These are phyloP conservation scores for Mycena latifolia DNA, from an alignment of 768 basidiomycete genomes.

Conservation along the genomic window DNA sequence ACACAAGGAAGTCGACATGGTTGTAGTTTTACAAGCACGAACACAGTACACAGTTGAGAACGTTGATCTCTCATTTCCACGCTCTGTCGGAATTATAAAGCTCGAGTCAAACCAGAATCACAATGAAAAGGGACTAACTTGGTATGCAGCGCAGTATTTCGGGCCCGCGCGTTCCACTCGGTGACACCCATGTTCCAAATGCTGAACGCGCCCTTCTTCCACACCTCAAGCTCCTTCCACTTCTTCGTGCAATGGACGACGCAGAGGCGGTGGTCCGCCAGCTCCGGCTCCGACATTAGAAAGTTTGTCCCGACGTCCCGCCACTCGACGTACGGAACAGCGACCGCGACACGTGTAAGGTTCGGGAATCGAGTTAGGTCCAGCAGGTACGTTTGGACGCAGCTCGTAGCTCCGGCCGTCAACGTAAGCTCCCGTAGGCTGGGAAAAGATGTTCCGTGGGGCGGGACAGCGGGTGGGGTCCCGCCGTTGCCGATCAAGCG, in stretches of 20 bases:
- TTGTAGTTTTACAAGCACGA: not conserved
- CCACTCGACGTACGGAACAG: slow-evolving; percentile 20
- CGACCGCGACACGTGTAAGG: slow-evolving; percentile 7
- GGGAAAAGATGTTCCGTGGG: slow-evolving; percentile 7
- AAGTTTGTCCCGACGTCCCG: slow-evolving; percentile 7
- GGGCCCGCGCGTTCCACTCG: slow-evolving; percentile 21
- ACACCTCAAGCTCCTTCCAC: slow-evolving; percentile 28
- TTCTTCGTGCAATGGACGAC: slow-evolving; percentile 26
- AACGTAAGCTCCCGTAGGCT: slow-evolving; percentile 16
- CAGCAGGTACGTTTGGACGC: not conserved
- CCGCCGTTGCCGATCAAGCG: slow-evolving; percentile 21
- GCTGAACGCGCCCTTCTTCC: slow-evolving; percentile 13
- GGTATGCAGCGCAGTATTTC: not conserved
- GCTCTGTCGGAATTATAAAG: not conserved
- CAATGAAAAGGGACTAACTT: not conserved
- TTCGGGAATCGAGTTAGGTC: slow-evolving; percentile 3
- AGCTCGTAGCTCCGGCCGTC: not conserved
- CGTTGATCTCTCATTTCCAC: not conserved
- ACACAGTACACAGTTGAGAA: not conserved
- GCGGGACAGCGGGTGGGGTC: slow-evolving; percentile 2
- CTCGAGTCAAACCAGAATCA: not conserved
- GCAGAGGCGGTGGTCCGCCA: slow-evolving; percentile 13
- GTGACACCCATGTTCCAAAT: slow-evolving; percentile 25
- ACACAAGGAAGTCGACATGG: not conserved
- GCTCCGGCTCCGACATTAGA: slow-evolving; percentile 25